phyloP scores from a whole-genome alignment of 139 green algal species.

The Tetradesmus lagerheimii region DNA sequence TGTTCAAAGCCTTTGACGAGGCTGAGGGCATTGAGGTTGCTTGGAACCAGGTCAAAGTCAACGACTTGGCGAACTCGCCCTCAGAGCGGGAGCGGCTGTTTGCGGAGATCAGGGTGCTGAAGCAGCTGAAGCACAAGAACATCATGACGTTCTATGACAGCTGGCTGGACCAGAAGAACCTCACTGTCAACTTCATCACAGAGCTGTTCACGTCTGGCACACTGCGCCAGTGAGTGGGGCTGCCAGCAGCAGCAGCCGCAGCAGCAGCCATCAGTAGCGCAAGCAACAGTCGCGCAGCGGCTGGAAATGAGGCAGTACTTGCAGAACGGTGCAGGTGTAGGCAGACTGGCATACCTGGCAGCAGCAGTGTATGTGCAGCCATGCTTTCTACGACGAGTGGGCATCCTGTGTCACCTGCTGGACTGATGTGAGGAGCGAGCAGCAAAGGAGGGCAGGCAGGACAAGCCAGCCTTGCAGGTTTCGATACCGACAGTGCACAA shows the following conservation, averaged over 20 bases:
- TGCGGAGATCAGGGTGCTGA: slow-evolving; percentile 97
- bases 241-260: neutral
- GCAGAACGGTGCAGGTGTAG: neutral
- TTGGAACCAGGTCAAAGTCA: slow-evolving; percentile 97
- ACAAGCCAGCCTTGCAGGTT: no score
- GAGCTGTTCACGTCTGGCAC: slow-evolving; percentile 99
- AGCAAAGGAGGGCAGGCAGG: no score
- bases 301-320: neutral
- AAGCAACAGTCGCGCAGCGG: neutral
- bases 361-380: neutral
- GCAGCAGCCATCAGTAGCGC: neutral
- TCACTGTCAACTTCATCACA: slow-evolving; percentile 99
- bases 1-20: slow-evolving; percentile 98
- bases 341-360: neutral
- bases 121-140: slow-evolving; percentile 98
- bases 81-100: slow-evolving; percentile 91
- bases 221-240: slow-evolving; percentile 89
- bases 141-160: slow-evolving; percentile 99
- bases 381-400: no score
- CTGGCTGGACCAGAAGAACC: slow-evolving; percentile 93
- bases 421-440: no score
- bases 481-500: no score
- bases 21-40: slow-evolving; percentile 93
- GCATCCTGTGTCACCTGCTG: no score
- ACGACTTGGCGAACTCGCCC: slow-evolving; percentile 63